A percentile compares a stretch with the other conserved stretches of the same genome.
Conservation (phyloP, 441 rosid species). For the Bruguiera hainesii region DNA sequence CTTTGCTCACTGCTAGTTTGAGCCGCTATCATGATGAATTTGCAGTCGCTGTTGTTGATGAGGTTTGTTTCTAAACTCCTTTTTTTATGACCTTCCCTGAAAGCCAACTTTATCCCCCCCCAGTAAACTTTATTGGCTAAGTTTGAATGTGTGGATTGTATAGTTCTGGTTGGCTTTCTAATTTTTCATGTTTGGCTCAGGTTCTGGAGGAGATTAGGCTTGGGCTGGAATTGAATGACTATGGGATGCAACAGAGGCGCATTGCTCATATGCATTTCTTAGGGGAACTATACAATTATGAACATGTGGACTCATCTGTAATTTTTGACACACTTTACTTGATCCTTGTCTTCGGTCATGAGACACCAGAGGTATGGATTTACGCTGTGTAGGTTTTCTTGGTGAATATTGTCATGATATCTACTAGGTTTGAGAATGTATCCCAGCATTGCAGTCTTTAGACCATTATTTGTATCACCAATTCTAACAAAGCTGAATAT, state of each 20-base stretch:
- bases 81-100: not conserved
- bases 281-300: slow-evolving; percentile 98
- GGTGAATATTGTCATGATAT: too few relatives aligned
- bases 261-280: slow-evolving; percentile 95
- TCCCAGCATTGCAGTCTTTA: too few relatives aligned
- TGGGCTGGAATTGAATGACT: slow-evolving; percentile 93
- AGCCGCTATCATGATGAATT: slow-evolving; percentile 98
- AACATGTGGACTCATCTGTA: slow-evolving; percentile 95
- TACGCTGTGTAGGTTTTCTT: not conserved
- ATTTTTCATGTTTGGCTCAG: slow-evolving; percentile 35
- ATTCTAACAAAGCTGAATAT: too few relatives aligned
- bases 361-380: slow-evolving; percentile 71
- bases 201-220: slow-evolving; percentile 97
- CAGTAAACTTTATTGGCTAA: not conserved
- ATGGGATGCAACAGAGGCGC: slow-evolving; percentile 97
- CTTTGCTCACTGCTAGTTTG: slow-evolving; percentile 96
- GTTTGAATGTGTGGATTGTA: not conserved
- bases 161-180: slow-evolving; percentile 11
- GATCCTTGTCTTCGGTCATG: slow-evolving; percentile 79
- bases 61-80: slow-evolving; percentile 50
- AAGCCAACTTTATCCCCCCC: not conserved
- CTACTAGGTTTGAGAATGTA: too few relatives aligned
- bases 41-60: slow-evolving; percentile 98
- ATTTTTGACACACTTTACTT: slow-evolving; percentile 90
- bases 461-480: too few relatives aligned